Base-by-base conservation (phyloP, 2,329 filamentous ascomycete species). In the Pseudogymnoascus verrucosus region DNA sequence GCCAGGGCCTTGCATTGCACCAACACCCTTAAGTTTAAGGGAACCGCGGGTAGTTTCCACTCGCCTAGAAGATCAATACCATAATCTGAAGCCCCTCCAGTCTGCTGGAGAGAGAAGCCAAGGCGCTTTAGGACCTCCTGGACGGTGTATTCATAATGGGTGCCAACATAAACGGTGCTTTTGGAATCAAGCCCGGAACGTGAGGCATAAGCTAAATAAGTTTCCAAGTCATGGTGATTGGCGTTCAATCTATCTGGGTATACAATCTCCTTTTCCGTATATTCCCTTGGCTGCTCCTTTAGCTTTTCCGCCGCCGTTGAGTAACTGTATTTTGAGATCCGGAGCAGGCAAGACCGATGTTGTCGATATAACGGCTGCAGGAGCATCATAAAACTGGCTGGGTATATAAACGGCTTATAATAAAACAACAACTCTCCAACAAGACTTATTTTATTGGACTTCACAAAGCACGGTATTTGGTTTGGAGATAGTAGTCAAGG, bases 51-150 rank as follows among this genome's bases (percentile, higher is more conserved):
- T 0, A 90, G 76, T 0, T 75, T 75, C 90, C 90, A 93, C 2
- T 80, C 81, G 0, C 90, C 90, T 0, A 91, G 76, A 1, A 93
- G 80, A 71, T 93, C 90, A 69, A 91, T 89, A 39, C 90, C 90
- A 64, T 79, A 80, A 74, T 93, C 90, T 1, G 82, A 84, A 2
- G 78, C 76, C 37, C 87, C 84, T 28, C 90, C 90, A 1, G 88
- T 80, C 34, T 89, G 84, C 57, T 78, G 78, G 36, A 93, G 79
- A 21, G 77, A 75, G 76, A 93, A 89, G 62, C 87, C 86, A 62
- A 89, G 82, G 1, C 76, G 75, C 2, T 80, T 70, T 0, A 93
- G 80, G 0, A 82, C 76, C 3, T 75, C 72, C 5, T 82, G 81
- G 2, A 86, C 83, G 0, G 79, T 85, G 77, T 93, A 93, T 74